Evolutionary conservation across 352 stramenopile genomes (phyloP), one percentile per base, ranked within the genome.

Genomic region (Phytophthora colocasiae): DNA sequence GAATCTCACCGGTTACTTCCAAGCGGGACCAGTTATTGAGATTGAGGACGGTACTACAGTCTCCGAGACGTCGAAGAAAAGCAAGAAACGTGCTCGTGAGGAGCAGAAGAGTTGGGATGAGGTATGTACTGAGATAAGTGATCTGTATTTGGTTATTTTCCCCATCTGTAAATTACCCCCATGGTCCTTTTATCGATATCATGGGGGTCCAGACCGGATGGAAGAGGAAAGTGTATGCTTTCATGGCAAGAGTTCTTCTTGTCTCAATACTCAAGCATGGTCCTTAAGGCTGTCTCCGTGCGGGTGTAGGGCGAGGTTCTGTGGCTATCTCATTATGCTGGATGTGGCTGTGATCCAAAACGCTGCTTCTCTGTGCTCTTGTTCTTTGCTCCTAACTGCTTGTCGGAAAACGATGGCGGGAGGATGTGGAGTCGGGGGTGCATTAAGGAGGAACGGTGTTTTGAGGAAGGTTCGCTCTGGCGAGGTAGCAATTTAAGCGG

Each of bases 221-320:
- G 87, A 73, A 95, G 83, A 95, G 79, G 34, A 92, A 89, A 74
- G 81, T 83, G 85, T 92, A 87, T 76, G 61, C 71, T 72, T 77
- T 59, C 63, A 73, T 66, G 71, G 62, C 75, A 69, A 83, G 82
- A 92, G 87, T 95, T 95, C 74, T 95, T 92, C 81, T 86, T 66
- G 80, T 76, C 72, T 69, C 44, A 78, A 77, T 81, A 86, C 81
- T 87, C 81, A 67, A 66, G 85, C 87, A 92, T 90, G 81, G 87
- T 95, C 87, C 87, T 95, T 95, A 95, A 95, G 87, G 87, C 87
- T 95, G 87, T 92, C 86, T 95, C 85, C 86, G 86, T 80, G 81
- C 74, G 65, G 78, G 58, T 69, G 80, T 81, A 89, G 78, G 70
- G 71, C 52, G 59, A 38, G 65, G 69, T 71, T 73, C 47, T 60